Conservation (phyloP, 2,329 filamentous ascomycete species). For the Penicillium sp. region DNA sequence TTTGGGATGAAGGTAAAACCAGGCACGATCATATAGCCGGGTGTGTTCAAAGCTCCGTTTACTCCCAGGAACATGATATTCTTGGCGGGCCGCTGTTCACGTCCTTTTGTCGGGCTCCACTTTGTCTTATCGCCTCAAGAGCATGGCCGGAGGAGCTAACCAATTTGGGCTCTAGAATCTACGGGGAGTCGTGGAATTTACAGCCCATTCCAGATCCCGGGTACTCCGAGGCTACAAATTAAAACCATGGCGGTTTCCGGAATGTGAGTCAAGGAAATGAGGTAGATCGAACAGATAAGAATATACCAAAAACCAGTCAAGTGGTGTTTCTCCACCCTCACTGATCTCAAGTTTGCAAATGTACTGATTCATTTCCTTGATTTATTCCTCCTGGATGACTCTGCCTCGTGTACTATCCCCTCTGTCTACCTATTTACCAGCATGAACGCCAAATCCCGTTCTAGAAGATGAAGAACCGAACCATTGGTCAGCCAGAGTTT, state of each 20-base stretch:
- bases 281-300: too few species aligned
- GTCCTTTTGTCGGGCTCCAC: not conserved
- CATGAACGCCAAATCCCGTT: not conserved
- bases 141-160: not conserved
- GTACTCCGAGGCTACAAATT: too few species aligned
- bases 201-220: too few species aligned
- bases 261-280: too few species aligned
- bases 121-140: not conserved
- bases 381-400: not conserved
- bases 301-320: too few species aligned
- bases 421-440: not conserved
- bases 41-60: not conserved
- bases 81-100: not conserved
- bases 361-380: not conserved
- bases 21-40: not conserved
- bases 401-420: not conserved
- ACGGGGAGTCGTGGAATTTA: not conserved
- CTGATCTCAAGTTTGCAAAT: too few species aligned
- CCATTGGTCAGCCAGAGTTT: not conserved
- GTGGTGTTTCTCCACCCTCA: too few species aligned
- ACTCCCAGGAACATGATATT: not conserved
- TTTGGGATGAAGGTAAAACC: not conserved
- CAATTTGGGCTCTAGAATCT: not conserved
- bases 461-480: not conserved
- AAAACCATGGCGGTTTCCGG: too few species aligned